Evolutionary conservation across 2,329 filamentous ascomycete genomes (phyloP), one percentile per base, ranked within the genome.

Genomic region (Paracamarosporium sp.): DNA sequence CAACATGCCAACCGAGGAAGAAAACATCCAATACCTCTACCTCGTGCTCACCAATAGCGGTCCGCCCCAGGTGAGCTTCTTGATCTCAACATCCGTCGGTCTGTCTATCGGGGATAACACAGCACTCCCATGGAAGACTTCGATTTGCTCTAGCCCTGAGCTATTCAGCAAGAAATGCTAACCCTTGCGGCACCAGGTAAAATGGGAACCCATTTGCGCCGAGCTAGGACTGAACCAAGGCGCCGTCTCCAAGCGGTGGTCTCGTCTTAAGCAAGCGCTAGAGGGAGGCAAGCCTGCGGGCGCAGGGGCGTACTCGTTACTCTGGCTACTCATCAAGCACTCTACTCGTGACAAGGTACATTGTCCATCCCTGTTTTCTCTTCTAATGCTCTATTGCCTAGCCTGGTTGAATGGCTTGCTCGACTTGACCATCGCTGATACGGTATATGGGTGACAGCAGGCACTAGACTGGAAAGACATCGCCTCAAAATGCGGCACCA

Each of bases 241-340:
- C 13, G 72, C 73, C 0, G 61, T 56, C 2, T 51, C 55, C 1
- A 76, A 74, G 63, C 72, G 74, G 22, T 75, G 72, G 72, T 71
- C 68, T 7, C 70, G 74, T 13, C 66, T 76, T n/a, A 71, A 67
- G 61, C 40, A 62, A 17, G 57, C 64, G 2, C 65, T 75, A 45
- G 62, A 67, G 1, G 60, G 61, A 7, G 64, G 61, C 12, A 68
- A 70, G 28, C 33, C 36, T 7, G 63, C 68, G 0, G 48, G 58
- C 2, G 41, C 48, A 3, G 47, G 61, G 0, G 58, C 65, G 8
- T 64, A 70, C 25, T 38, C 63, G 30, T 67, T 75, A 28, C 59
- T 76, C 0, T 76, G 72, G 74, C 50, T 71, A 1, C 64, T 64
- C 15, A 22, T 75, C 15, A 72, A 73, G 68, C 63, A 76, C 36